phyloP scores from a whole-genome alignment of 768 basidiomycete genomes.

The Tricholoma matsutake region DNA sequence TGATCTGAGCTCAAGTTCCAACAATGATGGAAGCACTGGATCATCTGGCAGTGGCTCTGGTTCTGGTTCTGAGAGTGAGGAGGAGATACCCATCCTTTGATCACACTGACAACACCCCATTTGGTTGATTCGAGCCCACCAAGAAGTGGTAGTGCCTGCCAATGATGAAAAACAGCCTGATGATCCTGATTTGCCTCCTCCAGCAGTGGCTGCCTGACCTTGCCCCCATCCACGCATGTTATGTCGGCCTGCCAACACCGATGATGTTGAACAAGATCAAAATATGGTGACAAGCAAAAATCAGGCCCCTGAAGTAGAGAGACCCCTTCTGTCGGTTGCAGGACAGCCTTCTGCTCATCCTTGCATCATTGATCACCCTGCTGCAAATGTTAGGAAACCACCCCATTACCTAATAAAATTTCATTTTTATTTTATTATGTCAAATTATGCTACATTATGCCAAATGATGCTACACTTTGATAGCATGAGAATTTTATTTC shows the following conservation, averaged over 20 bases:
- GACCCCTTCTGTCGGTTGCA: not conserved
- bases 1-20: not conserved
- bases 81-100: conserved; percentile 3
- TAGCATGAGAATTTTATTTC: too few relatives aligned
- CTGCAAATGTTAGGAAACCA: too few relatives aligned
- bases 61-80: conserved; percentile 6
- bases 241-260: not conserved
- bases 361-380: not conserved
- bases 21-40: not conserved
- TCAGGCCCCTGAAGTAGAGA: not conserved
- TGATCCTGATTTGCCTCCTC: not conserved
- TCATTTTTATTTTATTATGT: too few relatives aligned
- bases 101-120: conserved; percentile 2
- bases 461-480: too few relatives aligned
- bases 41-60: conserved; percentile 5
- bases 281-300: not conserved
- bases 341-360: not conserved
- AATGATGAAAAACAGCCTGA: not conserved
- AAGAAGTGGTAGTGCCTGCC: not conserved
- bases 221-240: not conserved
- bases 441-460: too few relatives aligned
- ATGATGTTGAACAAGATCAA: not conserved
- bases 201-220: conserved; percentile 1
- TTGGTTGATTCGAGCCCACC: conserved; percentile 5
- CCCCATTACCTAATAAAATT: too few relatives aligned